Evolutionary conservation across 257 asterid species (phyloP).

Genomic region (Gentiana straminea): DNA sequence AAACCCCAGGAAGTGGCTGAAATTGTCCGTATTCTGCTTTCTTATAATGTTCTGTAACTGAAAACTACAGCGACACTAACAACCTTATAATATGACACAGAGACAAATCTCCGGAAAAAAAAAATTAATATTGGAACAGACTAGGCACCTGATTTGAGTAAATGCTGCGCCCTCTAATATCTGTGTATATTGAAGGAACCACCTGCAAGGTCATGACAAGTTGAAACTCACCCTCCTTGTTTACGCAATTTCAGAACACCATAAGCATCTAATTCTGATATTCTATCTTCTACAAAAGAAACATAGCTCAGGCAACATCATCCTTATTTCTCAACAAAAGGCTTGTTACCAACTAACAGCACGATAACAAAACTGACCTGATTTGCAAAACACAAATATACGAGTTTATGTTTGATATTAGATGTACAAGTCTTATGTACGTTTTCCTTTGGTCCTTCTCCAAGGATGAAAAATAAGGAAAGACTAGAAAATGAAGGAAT

Average conservation of each 20-base stretch:
- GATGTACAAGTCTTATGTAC: neutral
- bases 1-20: slow-evolving; percentile 73
- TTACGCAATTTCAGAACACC: slow-evolving; percentile 10
- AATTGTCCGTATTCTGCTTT: slow-evolving; percentile 44
- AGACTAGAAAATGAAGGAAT: neutral
- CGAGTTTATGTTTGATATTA: neutral
- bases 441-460: neutral
- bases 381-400: neutral
- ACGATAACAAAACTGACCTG: neutral
- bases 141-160: slow-evolving; percentile 77
- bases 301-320: no score
- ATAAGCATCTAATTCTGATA: slow-evolving; percentile 1
- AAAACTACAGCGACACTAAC: slow-evolving; percentile 52
- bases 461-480: neutral
- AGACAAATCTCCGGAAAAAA: slow-evolving; percentile 1
- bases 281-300: neutral
- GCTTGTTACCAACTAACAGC: neutral
- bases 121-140: slow-evolving; percentile 10
- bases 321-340: neutral
- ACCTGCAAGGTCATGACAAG: slow-evolving; percentile 51
- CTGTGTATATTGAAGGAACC: slow-evolving; percentile 81
- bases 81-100: slow-evolving; percentile 2
- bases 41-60: slow-evolving; percentile 94
- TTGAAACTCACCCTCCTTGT: slow-evolving; percentile 2
- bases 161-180: slow-evolving; percentile 59